These are phyloP conservation scores for Buxus sempervirens DNA, from an alignment of 164 flowering plant species.

Conservation along the genomic window DNA sequence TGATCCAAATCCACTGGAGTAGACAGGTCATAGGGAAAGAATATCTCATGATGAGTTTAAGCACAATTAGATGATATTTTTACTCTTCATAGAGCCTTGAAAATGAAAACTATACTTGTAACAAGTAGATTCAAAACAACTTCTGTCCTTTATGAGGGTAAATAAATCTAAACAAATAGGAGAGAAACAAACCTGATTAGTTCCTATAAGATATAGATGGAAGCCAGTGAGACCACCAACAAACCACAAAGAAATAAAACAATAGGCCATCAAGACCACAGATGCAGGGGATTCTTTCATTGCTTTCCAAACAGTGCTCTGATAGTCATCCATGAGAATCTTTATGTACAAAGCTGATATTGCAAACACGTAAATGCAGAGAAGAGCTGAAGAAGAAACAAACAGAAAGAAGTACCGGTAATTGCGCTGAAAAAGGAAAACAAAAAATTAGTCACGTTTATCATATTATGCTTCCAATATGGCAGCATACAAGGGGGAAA, in stretches of 20 bases:
- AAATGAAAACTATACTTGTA: too few species aligned
- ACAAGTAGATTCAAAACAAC: too few species aligned
- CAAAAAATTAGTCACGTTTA: slow-evolving; percentile 10
- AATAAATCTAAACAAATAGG: background rate
- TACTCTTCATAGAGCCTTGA: too few species aligned
- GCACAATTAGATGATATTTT: too few species aligned
- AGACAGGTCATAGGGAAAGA: too few species aligned
- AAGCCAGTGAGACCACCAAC: slow-evolving; percentile 96
- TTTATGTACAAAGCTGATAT: slow-evolving; percentile 86
- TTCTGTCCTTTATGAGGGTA: too few species aligned
- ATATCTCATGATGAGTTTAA: too few species aligned
- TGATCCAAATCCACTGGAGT: too few species aligned
- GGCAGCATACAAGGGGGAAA: background rate
- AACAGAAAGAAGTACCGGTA: slow-evolving; percentile 91
- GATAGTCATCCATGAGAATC: slow-evolving; percentile 66
- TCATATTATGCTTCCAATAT: background rate
- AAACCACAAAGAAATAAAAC: slow-evolving; percentile 86
- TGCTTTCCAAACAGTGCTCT: slow-evolving; percentile 76
- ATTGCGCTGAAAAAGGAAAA: slow-evolving; percentile 68
- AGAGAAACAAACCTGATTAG: slow-evolving; percentile 72
- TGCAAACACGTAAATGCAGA: slow-evolving; percentile 87
- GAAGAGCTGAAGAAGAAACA: slow-evolving; percentile 81
- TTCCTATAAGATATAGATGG: slow-evolving; percentile 83
- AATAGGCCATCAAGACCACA: slow-evolving; percentile 78
- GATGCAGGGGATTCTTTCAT: slow-evolving; percentile 88